A percentile compares a stretch with the other conserved stretches of the same genome.
Evolutionary conservation across 2,329 filamentous ascomycete species (phyloP).

Genomic region (Stagonosporopsis cucurbitacearum): DNA sequence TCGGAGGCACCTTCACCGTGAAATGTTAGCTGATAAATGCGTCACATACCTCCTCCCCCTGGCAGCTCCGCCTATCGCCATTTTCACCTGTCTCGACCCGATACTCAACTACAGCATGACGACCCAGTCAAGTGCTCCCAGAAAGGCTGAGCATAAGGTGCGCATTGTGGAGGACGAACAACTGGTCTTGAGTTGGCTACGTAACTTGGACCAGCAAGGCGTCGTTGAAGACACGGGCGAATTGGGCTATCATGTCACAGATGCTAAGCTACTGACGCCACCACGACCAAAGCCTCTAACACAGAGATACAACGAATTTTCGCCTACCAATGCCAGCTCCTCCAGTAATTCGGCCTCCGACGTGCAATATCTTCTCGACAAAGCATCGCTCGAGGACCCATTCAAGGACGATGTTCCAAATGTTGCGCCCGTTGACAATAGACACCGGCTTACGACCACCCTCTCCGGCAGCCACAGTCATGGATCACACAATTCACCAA

Average conservation of each 20-base stretch:
- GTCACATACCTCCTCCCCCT: too few relatives aligned
- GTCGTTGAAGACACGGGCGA: neutral
- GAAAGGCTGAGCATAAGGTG: neutral
- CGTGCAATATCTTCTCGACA: neutral
- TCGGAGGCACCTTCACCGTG: neutral
- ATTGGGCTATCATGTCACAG: neutral
- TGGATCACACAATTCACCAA: neutral
- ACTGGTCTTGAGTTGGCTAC: conserved; percentile 3
- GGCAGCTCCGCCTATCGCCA: neutral
- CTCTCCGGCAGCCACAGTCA: neutral
- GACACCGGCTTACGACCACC: neutral
- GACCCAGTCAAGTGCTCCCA: neutral
- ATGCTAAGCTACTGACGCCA: neutral
- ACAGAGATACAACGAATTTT: neutral
- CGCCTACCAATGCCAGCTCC: conserved; percentile 9
- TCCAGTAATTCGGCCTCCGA: neutral
- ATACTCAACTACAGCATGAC: neutral
- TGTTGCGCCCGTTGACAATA: neutral
- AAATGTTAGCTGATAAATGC: neutral
- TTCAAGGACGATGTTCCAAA: conserved; percentile 6
- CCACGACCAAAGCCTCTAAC: neutral
- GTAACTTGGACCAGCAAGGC: neutral
- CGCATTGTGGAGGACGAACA: neutral
- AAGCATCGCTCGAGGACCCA: neutral
- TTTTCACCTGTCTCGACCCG: too few relatives aligned